phyloP scores from a whole-genome alignment of 768 basidiomycete species.

The Xerocomus spinulosus region DNA sequence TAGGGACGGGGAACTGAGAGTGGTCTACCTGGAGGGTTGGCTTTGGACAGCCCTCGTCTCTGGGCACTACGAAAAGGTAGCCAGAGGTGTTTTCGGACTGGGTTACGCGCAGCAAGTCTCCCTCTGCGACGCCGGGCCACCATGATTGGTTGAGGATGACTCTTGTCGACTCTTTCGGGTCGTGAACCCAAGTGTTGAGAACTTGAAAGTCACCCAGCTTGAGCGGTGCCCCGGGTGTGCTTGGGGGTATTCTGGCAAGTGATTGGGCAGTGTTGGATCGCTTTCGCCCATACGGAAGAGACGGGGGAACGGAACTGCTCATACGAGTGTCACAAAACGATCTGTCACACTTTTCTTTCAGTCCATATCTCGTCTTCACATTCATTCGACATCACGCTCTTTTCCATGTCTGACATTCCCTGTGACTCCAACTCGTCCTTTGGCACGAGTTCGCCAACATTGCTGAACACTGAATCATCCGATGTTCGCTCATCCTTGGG shows the following conservation, averaged over 20 bases:
- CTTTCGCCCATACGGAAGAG: conserved; percentile 48
- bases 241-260: conserved; percentile 44
- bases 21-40: conserved; percentile 58
- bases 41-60: conserved; percentile 56
- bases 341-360: not conserved
- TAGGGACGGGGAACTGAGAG: not conserved
- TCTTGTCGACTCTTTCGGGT: conserved; percentile 51
- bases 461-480: conserved; percentile 7
- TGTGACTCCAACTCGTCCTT: conserved; percentile 17
- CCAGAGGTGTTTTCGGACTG: conserved; percentile 39
- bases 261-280: conserved; percentile 77
- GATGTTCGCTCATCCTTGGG: conserved; percentile 13
- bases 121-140: conserved; percentile 77
- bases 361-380: conserved; percentile 2
- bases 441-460: conserved; percentile 9
- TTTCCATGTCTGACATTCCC: conserved; percentile 19
- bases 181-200: conserved; percentile 73
- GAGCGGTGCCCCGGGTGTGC: conserved; percentile 35
- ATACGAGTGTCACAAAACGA: conserved; percentile 30
- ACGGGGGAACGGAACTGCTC: conserved; percentile 62
- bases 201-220: conserved; percentile 58
- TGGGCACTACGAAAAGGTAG: conserved; percentile 64
- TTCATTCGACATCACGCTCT: conserved; percentile 25
- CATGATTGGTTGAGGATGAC: conserved; percentile 68
- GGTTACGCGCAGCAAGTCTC: conserved; percentile 63